Conservation (phyloP, 495 filamentous ascomycete genomes). For the Sabuloglossum arenarium region DNA sequence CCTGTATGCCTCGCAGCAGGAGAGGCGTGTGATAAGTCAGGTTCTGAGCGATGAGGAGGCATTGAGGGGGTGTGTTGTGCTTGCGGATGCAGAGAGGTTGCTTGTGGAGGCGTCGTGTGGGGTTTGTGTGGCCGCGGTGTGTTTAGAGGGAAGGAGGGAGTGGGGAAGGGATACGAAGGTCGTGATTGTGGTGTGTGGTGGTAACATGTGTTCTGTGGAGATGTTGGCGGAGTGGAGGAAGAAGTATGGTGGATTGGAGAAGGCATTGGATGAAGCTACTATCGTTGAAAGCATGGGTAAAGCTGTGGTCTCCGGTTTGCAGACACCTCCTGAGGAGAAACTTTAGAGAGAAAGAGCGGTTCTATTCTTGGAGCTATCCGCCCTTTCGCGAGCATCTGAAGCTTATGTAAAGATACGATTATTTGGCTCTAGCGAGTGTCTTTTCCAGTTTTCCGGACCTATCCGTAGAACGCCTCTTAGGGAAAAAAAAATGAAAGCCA, state of each 20-base stretch:
- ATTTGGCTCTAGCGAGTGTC: no score
- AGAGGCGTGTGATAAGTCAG: constrained; percentile 31
- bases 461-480: no score
- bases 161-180: constrained; percentile 46
- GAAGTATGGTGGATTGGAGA: constrained; percentile 21
- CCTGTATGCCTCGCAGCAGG: constrained; percentile 27
- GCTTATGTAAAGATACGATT: no score
- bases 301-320: background rate
- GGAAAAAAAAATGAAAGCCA: no score
- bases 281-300: constrained; percentile 1
- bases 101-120: constrained; percentile 73
- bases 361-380: background rate
- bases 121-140: constrained; percentile 29
- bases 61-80: constrained; percentile 46
- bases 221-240: constrained; percentile 41
- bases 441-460: no score
- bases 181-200: constrained; percentile 76
- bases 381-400: background rate
- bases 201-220: constrained; percentile 49
- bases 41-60: constrained; percentile 68
- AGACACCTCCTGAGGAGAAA: background rate
- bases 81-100: constrained; percentile 65
- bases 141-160: constrained; percentile 37
- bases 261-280: background rate
- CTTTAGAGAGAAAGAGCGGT: background rate